Percentiles rank a stretch among this genome's conserved stretches.
phyloP scores from a whole-genome alignment of 768 basidiomycete genomes.

The Lentinus tigrinus region DNA sequence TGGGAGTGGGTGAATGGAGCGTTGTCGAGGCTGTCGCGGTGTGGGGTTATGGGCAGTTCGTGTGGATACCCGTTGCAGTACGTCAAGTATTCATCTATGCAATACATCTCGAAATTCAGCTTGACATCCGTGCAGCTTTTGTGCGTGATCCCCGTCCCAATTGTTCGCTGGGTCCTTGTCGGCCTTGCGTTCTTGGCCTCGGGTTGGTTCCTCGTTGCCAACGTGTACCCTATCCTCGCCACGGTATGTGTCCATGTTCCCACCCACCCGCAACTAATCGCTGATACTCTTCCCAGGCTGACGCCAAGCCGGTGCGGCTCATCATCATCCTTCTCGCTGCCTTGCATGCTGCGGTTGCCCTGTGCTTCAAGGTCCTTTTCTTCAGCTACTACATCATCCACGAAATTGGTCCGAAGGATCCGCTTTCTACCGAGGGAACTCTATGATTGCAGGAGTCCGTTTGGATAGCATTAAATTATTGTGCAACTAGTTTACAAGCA shows the following conservation, averaged over 20 bases:
- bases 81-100: constrained; percentile 25
- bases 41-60: constrained; percentile 81
- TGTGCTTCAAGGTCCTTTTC: constrained; percentile 83
- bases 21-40: constrained; percentile 78
- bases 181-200: constrained; percentile 74
- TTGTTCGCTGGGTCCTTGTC: constrained; percentile 81
- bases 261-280: not conserved
- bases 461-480: not conserved
- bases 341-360: constrained; percentile 77
- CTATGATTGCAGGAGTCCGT: not conserved
- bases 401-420: constrained; percentile 38
- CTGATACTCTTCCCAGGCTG: constrained; percentile 51
- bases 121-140: constrained; percentile 50
- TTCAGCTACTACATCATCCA: constrained; percentile 55
- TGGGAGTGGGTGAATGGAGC: constrained; percentile 89
- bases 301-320: constrained; percentile 82
- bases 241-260: constrained; percentile 50
- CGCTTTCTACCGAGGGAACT: constrained; percentile 7
- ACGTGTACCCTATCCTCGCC: constrained; percentile 88
- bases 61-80: constrained; percentile 88
- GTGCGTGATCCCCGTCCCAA: constrained; percentile 81
- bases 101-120: not conserved
- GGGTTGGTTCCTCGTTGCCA: constrained; percentile 80
- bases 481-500: not conserved
- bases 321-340: constrained; percentile 73